Base-by-base conservation (phyloP, 805 yeast genomes). In the Wickerhamomyces bisporus region DNA sequence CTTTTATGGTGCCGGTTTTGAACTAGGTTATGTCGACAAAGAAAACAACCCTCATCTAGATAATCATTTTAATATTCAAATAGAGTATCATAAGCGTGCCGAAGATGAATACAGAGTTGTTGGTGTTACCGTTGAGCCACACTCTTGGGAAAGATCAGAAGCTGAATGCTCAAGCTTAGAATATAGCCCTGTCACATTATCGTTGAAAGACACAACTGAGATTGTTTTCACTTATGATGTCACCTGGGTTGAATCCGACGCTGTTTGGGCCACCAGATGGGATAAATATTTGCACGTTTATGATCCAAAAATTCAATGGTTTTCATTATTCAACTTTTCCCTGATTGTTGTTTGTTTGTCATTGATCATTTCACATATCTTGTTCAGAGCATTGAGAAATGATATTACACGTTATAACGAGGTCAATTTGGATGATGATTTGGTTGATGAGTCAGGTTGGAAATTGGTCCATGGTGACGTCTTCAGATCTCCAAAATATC, bases 251-350 rank as follows among this genome's bases (percentile, higher is more conserved):
- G 74, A 73, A 38, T 81, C 91, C 8, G 70, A 68, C 6, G 85
- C 93, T 3, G 77, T 79, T 4, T 93, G 98, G 98, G 98, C 97
- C 25, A 91, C 98, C 3, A 80, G 98, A 66, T 93, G 98, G 98
- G 98, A 93, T 62, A 86, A 87, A 62, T 93, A 93, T 59, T 70
- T 93, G 53, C 94, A 86, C 52, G 93, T 85, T 18, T 84, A 81
- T 58, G 95, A 86, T 57, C 94, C 97, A 40, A 82, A 83, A 57
- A 85, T 93, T 50, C 97, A 93, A 65, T 91, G 98, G 97, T 86
- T 88, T 53, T 87, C 97, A 2, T 75, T 93, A 51, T 66, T 88
- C 48, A 88, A 88, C 64, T 87, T 94, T 45, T 79, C 95, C 4
- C 60, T 89, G 39, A 77, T 91, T 52, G 96, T 88, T 7, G 44